phyloP scores from a whole-genome alignment of 2,329 filamentous ascomycete species.

The Botryotinia convoluta region DNA sequence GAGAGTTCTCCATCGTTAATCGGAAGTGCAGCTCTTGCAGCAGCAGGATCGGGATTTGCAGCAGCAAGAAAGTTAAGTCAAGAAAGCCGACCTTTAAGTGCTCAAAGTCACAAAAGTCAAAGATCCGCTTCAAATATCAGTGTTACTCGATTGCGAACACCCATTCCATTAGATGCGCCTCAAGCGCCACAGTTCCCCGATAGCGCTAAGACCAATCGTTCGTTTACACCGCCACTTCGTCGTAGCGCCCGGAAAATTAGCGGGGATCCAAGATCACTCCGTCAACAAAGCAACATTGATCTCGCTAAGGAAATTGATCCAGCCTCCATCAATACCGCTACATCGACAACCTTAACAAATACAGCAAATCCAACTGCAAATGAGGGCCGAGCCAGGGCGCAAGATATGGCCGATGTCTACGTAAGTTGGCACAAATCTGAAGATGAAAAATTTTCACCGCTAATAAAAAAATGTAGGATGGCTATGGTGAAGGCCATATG shows the following conservation, averaged over 20 bases:
- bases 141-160: conserved; percentile 36
- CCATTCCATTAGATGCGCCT: conserved; percentile 27
- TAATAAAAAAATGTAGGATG: conserved; percentile 62
- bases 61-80: conserved; percentile 34
- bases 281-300: conserved; percentile 50
- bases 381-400: conserved; percentile 79
- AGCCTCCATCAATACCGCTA: conserved; percentile 42
- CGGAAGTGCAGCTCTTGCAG: conserved; percentile 31
- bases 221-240: conserved; percentile 65
- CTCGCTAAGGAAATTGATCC: conserved; percentile 46
- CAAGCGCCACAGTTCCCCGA: conserved; percentile 55
- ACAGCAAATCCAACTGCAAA: conserved; percentile 75
- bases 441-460: conserved; percentile 29
- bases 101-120: conserved; percentile 29
- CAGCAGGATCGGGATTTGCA: conserved; percentile 34
- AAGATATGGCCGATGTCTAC: conserved; percentile 90
- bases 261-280: conserved; percentile 71
- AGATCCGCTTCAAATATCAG: conserved; percentile 34
- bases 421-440: conserved; percentile 57
- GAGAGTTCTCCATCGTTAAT: conserved; percentile 28
- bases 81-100: conserved; percentile 36
- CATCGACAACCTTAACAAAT: conserved; percentile 43
- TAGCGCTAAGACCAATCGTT: conserved; percentile 56
- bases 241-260: conserved; percentile 65
- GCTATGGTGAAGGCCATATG: conserved; percentile 83